phyloP scores from a whole-genome alignment of 2,329 filamentous ascomycete genomes.

The Trichoderma endophyticum region DNA sequence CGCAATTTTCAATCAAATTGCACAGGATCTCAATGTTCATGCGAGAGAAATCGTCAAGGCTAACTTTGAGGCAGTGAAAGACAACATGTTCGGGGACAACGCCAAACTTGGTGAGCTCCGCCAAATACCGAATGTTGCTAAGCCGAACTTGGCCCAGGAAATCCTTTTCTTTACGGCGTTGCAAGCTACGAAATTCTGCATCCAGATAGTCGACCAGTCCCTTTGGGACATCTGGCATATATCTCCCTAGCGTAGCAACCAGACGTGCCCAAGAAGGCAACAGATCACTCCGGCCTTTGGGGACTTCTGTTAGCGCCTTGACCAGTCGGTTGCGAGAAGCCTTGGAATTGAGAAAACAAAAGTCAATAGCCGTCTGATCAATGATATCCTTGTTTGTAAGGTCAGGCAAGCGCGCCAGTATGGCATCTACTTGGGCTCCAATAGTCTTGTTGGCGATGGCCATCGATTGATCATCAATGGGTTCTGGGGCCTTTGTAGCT shows the following conservation, averaged over 20 bases:
- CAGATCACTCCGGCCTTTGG: conserved; percentile 88
- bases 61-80: conserved; percentile 97
- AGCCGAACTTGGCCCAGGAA: conserved; percentile 92
- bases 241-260: conserved; percentile 87
- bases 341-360: conserved; percentile 98
- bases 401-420: conserved; percentile 84
- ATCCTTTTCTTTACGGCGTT: conserved; percentile 95
- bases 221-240: conserved; percentile 92
- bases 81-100: conserved; percentile 98
- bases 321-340: conserved; percentile 91
- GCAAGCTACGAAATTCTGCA: conserved; percentile 92
- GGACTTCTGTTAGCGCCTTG: conserved; percentile 90
- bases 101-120: conserved; percentile 95
- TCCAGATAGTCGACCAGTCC: conserved; percentile 89
- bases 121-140: conserved; percentile 94
- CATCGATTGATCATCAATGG: conserved; percentile 80
- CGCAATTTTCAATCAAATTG: conserved; percentile 93
- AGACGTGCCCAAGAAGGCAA: conserved; percentile 89
- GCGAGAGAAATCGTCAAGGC: conserved; percentile 92
- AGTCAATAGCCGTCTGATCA: conserved; percentile 90
- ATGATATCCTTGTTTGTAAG: conserved; percentile 87
- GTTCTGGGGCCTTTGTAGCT: conserved; percentile 48
- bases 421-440: conserved; percentile 89
- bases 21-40: conserved; percentile 99
- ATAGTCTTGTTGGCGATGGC: conserved; percentile 97